A percentile compares a stretch with the other conserved stretches of the same genome.
Evolutionary conservation across 352 stramenopile species (phyloP).

Genomic region (Pythium sukuiense): DNA sequence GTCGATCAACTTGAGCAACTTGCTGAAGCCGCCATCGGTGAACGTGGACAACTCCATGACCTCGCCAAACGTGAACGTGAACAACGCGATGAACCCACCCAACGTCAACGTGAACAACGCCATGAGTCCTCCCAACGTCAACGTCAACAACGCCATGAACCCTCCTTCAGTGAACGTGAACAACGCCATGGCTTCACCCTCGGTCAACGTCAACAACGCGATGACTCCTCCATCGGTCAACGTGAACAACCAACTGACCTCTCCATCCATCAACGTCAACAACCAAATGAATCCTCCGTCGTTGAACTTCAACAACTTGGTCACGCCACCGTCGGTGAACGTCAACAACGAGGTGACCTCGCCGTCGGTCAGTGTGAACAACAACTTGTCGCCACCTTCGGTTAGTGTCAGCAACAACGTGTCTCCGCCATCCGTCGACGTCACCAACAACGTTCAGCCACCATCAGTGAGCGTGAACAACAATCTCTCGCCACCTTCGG

Average conservation of each 20-base stretch:
- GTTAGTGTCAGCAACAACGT: slow-evolving; percentile 5
- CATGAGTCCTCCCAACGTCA: not conserved
- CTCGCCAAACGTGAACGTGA: not conserved
- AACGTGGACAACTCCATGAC: not conserved
- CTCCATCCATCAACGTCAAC: slow-evolving; percentile 7
- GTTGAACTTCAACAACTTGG: slow-evolving; percentile 9
- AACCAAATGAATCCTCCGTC: slow-evolving; percentile 1
- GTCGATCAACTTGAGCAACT: not conserved
- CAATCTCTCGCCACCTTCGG: not conserved
- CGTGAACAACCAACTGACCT: slow-evolving; percentile 4
- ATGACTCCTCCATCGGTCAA: not conserved
- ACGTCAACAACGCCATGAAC: slow-evolving; percentile 1
- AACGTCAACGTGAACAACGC: slow-evolving; percentile 11
- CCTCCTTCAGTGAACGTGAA: slow-evolving; percentile 2
- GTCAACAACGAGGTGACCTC: slow-evolving; percentile 6
- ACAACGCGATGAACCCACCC: slow-evolving; percentile 1
- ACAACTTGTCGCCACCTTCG: not conserved
- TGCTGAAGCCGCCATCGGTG: not conserved
- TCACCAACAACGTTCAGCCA: not conserved
- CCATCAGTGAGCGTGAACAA: slow-evolving; percentile 10
- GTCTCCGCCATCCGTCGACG: slow-evolving; percentile 3
- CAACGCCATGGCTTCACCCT: not conserved
- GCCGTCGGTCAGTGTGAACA: slow-evolving; percentile 4
- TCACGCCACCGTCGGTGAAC: slow-evolving; percentile 8
- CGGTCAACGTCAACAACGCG: not conserved